Evolutionary conservation across 805 yeast genomes (phyloP), one percentile per base, ranked within the genome.

Genomic region (Wickerhamomyces xylosicus): DNA sequence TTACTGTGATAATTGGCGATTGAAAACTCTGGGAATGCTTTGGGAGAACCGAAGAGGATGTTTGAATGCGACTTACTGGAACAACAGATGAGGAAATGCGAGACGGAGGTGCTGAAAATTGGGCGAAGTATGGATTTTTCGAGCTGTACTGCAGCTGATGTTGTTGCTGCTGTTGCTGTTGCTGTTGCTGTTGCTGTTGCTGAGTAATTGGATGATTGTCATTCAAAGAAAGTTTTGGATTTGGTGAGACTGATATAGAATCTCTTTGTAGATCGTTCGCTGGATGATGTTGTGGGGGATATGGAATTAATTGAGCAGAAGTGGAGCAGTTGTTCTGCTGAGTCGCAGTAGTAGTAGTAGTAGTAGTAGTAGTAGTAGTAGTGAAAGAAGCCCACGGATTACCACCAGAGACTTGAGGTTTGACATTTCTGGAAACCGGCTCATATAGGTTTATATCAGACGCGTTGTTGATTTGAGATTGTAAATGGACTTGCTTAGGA

Each of bases 331-430:
- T 33, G 31, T 31, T 8, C n/a, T 21, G 37, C 21, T 25, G 18
- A 20, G 32, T n/a, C 20, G 14, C 16, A 8, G 18, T 16, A 21
- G 20, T 31, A 31, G 6, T 19, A 21, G 10, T 20, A 6, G 11
- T 22, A 35, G 18, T 27, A 14, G 28, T 27, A 10, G 20, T 16
- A 17, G 19, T 33, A 11, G 19, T 20, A 4, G 18, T 19, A n/a
- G 16, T 27, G 34, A 34, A 44, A 46, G 9, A 19, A 14, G 45
- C 44, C 52, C 52, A 47, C 10, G 52, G 52, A 34, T 47, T 47
- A 10, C 43, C 49, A 15, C 52, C 53, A 10, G 56, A 47, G 2
- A 37, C 33, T 27, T 50, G 48, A 6, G 51, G 44, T 20, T 32
- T 19, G 2, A 48, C 22, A 1, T 21, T 33, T 3, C 38, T 10